Evolutionary conservation across 371 early-diverging fungal genomes (phyloP), one percentile per base, ranked within the genome.

Genomic region (Circinella minor): DNA sequence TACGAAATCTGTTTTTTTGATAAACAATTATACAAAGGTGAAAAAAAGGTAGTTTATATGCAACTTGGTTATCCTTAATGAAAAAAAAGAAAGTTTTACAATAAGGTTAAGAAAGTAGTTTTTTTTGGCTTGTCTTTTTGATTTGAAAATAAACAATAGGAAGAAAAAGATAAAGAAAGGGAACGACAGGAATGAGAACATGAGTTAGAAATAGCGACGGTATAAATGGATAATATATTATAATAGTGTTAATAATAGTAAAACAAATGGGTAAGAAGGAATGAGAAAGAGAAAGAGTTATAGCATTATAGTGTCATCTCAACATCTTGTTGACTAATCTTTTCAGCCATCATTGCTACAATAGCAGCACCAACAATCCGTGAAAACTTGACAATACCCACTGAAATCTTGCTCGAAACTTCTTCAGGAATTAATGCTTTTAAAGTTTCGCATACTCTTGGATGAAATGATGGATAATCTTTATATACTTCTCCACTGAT

Each of bases 311-410:
- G 61, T 27, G 27, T 27, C 72, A 72, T 72, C 18, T 74, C 74
- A 18, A 67, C 61, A 54, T 74, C 75, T 55, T 68, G 68, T 55
- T 71, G 69, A 39, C 62, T 62, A 62, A 82, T 82, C 59, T 64
- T 74, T 60, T 84, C 84, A 39, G 81, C 81, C 84, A 84, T 80
- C 84, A 84, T 84, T 27, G 84, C 84, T 20, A 84, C 81, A 67
- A 84, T 81, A 46, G 84, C 84, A 10, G 81, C 81, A 61, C 84
- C 84, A 13, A 84, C 84, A 72, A 84, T 81, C 43, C 84, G 74
- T 37, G 81, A 81, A 62, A 78, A 76, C 65, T 81, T 75, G 36
- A 84, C 81, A 54, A 84, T 78, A n/a, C 80, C 84, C 0, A 84
- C 80, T 1, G 84, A 81, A 38, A 84, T 43, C 65, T 73, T 78